Evolutionary conservation across 331 rosid species (phyloP), one percentile per base, ranked within the genome.

Genomic region (Acacia concinna): DNA sequence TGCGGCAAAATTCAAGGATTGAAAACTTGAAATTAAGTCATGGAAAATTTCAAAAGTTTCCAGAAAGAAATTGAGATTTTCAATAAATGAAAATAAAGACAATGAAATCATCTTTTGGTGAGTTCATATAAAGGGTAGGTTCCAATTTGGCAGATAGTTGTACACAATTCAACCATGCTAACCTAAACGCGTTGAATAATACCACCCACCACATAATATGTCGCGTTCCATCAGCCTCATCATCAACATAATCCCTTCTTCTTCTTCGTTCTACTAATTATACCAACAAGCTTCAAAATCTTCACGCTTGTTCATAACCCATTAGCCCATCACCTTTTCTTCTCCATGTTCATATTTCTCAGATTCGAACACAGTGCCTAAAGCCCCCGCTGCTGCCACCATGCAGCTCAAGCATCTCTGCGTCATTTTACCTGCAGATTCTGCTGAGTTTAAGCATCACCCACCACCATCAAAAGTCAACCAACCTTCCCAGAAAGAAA

Each of bases 351-450:
- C 78, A 67, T 21, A 12, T 71, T 69, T 51, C 64, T 37, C 63
- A 66, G 35, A 25, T 69, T 69, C 37, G 41, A 31, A 64, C 65
- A 66, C 52, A 32, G 23, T 38, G 30, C 30, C 70, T 66, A 25
- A 56, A 64, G 11, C 43, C 71, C 71, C 30, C 25, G 0, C 57
- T 10, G 6, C 56, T 10, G 6, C 12, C 59, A 40, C 73, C 76
- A 93, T 93, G 97, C 78, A 90, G 41, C 82, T 92, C 60, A 86
- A 79, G 74, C 87, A 74, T 37, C 87, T 88, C 43, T 90, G 97
- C 82, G 70, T 89, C 47, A 67, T 92, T 71, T 71, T 89, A 18
- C 97, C 98, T 10, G 84, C 90, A 31, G 89, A 88, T 9, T 85
- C 82, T 8, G 82, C 85, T 31, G 94, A 89, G 68, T 78, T 83